Conservation (phyloP, 257 asterid genomes). For the Capsicum pubescens region DNA sequence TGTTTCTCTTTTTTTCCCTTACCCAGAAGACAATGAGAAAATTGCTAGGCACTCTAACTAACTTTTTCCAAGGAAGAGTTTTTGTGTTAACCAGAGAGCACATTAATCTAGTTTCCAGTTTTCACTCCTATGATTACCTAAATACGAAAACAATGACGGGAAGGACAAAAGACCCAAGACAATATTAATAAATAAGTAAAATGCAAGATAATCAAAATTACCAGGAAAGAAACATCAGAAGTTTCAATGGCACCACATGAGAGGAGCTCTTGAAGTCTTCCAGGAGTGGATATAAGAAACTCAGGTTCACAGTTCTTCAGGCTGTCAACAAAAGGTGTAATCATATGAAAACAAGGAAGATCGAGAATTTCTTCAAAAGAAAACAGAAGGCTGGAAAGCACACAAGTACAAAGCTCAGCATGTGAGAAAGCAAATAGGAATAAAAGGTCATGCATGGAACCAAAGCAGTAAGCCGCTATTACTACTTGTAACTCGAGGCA, state of each 20-base stretch:
- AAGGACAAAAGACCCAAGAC: neutral
- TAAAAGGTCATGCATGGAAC: neutral
- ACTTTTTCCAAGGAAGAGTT: neutral
- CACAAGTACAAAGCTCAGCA: neutral
- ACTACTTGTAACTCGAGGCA: neutral
- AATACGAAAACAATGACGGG: neutral
- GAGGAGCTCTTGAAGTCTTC: constrained; percentile 72
- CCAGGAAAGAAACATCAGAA: constrained; percentile 75
- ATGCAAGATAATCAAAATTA: constrained; percentile 37
- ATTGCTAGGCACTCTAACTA: neutral
- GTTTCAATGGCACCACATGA: constrained; percentile 59
- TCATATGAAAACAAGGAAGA: neutral
- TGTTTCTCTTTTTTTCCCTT: neutral
- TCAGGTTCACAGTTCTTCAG: constrained; percentile 78
- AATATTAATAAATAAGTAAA: neutral
- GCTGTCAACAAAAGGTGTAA: constrained; percentile 47
- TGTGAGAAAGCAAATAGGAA: neutral
- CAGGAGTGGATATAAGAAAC: constrained; percentile 78
- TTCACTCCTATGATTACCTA: neutral
- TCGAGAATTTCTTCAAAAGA: neutral
- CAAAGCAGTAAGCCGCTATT: neutral
- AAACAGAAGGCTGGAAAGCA: neutral
- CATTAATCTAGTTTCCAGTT: neutral
- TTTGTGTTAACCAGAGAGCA: neutral
- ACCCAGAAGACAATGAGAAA: neutral